Evolutionary conservation across 495 filamentous ascomycete genomes (phyloP), one percentile per base, ranked within the genome.

Genomic region (Beverwykella pulmonaria): DNA sequence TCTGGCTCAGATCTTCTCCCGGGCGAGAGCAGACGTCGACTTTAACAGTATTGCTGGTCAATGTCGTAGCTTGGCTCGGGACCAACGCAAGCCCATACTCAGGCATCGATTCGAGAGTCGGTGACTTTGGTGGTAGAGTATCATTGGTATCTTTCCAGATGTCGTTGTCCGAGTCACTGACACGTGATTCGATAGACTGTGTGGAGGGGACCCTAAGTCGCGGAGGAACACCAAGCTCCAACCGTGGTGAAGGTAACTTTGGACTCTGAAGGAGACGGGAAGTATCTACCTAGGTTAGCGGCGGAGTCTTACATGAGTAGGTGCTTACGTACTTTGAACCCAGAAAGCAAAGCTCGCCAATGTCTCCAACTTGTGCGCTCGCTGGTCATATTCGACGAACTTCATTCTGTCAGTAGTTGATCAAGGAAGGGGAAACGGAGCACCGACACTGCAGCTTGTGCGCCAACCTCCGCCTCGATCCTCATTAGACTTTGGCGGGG

Each of bases 381-480:
- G 86, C 73, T 93, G 90, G 70, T 98, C 92, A 76, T 98, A 98
- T 75, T 98, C 94, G 70, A 97, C 85, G 74, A 98, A 94, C 88
- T 90, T 26, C 2, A 14, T 29, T 32, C 30, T 39, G 55, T 65
- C 17, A 65, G 61, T 27, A 32, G 68, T 44, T 58, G 26, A 10
- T 32, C 57, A 32, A 44, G 39, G 44, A 59, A 39, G 41, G 27
- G 20, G 9, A 8, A 30, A 29, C 14, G 9, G 20, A 46, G 54
- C 50, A 32, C 56, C 82, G 77, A 90, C 88, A 71, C 92, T 96
- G 82, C 94, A 98, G 72, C 87, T 88, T 70, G 93, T 98, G 71
- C 90, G 90, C 94, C 94, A 98, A 25, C 94, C 94, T 41, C 90
- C 92, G 46, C 89, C 92, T 68, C 86, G 87, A 72, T 97, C 94